phyloP scores from a whole-genome alignment of 768 basidiomycete species.

The Agaricus sinodeliciosus region DNA sequence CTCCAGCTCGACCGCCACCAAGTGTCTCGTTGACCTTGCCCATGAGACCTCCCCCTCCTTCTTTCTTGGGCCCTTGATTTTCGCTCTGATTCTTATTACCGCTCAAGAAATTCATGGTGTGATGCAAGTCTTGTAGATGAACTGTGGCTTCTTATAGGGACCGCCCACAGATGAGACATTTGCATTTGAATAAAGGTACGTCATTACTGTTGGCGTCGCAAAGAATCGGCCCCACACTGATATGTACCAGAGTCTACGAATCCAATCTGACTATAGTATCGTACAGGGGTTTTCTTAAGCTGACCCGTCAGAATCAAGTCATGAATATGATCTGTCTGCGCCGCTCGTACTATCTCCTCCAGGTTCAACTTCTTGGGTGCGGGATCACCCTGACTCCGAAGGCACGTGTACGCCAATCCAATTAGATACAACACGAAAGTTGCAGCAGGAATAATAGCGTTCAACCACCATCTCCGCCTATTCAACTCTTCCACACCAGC shows the following conservation, averaged over 20 bases:
- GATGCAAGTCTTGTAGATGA: not conserved
- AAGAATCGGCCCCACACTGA: not conserved
- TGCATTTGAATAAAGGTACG: too few species aligned
- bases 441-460: slow-evolving; percentile 12
- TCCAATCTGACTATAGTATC: slow-evolving; percentile 3
- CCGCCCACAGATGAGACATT: too few species aligned
- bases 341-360: slow-evolving; percentile 2
- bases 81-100: slow-evolving; percentile 7
- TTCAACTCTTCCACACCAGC: slow-evolving; percentile 10
- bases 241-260: not conserved
- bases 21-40: slow-evolving; percentile 22
- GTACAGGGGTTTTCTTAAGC: not conserved
- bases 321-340: slow-evolving; percentile 8
- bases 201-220: too few species aligned
- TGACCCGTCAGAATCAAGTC: not conserved
- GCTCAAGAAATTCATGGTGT: slow-evolving; percentile 16
- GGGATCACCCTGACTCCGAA: not conserved
- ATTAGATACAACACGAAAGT: slow-evolving; percentile 12
- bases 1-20: slow-evolving; percentile 26
- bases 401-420: slow-evolving; percentile 1
- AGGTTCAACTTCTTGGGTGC: slow-evolving; percentile 1
- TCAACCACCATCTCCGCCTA: slow-evolving; percentile 15
- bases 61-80: not conserved
- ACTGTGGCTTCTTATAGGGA: too few species aligned
- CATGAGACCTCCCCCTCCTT: slow-evolving; percentile 21